These are phyloP conservation scores for Voacanga thouarsii DNA, from an alignment of 257 asterid genomes.

Conservation along the genomic window DNA sequence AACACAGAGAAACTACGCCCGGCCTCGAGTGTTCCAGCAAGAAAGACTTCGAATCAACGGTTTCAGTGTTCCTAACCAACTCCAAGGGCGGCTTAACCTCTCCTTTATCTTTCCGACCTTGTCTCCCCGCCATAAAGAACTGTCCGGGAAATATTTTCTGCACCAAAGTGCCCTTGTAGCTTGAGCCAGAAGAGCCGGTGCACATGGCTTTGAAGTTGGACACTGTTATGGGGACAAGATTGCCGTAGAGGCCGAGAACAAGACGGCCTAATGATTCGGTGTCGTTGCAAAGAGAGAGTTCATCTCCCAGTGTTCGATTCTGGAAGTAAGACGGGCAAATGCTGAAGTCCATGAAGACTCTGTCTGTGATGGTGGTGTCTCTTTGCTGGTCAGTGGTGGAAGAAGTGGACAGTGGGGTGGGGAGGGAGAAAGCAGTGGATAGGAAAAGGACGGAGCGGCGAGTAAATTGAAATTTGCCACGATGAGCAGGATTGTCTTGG, in stretches of 20 bases:
- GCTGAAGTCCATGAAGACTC: slow-evolving; percentile 79
- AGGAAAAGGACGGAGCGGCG: slow-evolving; percentile 68
- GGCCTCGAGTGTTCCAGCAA: slow-evolving; percentile 63
- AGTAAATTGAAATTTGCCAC: slow-evolving; percentile 23
- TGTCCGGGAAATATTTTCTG: slow-evolving; percentile 79
- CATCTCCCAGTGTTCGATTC: slow-evolving; percentile 74
- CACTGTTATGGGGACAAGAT: slow-evolving; percentile 72
- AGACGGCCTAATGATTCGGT: slow-evolving; percentile 67
- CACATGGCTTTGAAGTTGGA: slow-evolving; percentile 87
- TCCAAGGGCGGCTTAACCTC: slow-evolving; percentile 64
- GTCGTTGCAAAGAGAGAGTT: slow-evolving; percentile 64
- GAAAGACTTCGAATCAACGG: slow-evolving; percentile 63
- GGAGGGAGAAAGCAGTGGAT: slow-evolving; percentile 48
- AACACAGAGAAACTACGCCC: slow-evolving; percentile 69
- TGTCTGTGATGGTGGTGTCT: slow-evolving; percentile 80
- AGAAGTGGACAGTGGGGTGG: slow-evolving; percentile 33
- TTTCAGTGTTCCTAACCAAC: slow-evolving; percentile 58
- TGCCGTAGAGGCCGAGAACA: slow-evolving; percentile 79
- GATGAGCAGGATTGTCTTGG: slow-evolving; percentile 21
- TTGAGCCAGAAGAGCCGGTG: slow-evolving; percentile 63
- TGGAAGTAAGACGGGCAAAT: slow-evolving; percentile 76
- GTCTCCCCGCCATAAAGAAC: slow-evolving; percentile 74
- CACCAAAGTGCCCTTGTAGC: slow-evolving; percentile 73
- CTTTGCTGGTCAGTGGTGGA: slow-evolving; percentile 35
- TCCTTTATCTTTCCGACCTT: slow-evolving; percentile 81